phyloP scores from a whole-genome alignment of 352 stramenopile genomes.

The Pythium chondricola region DNA sequence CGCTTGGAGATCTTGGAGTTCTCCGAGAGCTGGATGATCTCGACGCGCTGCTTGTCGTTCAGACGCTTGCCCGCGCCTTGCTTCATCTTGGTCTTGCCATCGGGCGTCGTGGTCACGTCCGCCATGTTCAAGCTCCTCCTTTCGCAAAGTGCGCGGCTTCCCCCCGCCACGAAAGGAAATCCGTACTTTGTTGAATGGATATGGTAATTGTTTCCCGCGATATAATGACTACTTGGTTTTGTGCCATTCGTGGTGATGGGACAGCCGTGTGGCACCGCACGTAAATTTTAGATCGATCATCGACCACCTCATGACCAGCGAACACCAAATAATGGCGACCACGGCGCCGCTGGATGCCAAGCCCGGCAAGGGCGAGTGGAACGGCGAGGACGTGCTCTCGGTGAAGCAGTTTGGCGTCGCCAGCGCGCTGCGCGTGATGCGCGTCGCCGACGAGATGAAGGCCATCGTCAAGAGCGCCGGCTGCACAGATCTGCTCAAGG shows the following conservation, averaged over 20 bases:
- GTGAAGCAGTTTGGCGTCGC: slow-evolving; percentile 72
- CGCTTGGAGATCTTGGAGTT: slow-evolving; percentile 77
- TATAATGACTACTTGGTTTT: slow-evolving; percentile 10
- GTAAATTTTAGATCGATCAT: not conserved
- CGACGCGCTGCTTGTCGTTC: slow-evolving; percentile 75
- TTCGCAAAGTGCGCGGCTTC: slow-evolving; percentile 16
- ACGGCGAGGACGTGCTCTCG: slow-evolving; percentile 68
- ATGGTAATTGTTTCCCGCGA: not conserved
- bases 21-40: slow-evolving; percentile 80
- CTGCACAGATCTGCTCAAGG: slow-evolving; percentile 70
- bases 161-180: slow-evolving; percentile 6
- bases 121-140: not conserved
- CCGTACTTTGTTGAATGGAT: slow-evolving; percentile 12
- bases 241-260: not conserved
- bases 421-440: slow-evolving; percentile 66
- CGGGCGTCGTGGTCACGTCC: slow-evolving; percentile 13
- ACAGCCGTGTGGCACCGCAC: slow-evolving; percentile 6
- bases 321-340: slow-evolving; percentile 9
- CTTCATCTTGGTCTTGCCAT: slow-evolving; percentile 42
- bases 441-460: slow-evolving; percentile 80
- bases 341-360: slow-evolving; percentile 47
- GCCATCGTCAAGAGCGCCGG: slow-evolving; percentile 69
- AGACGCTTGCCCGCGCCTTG: slow-evolving; percentile 66
- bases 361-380: slow-evolving; percentile 48
- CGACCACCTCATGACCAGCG: not conserved